phyloP scores from a whole-genome alignment of 805 yeast species.

The Scheffersomyces amazonensis region DNA sequence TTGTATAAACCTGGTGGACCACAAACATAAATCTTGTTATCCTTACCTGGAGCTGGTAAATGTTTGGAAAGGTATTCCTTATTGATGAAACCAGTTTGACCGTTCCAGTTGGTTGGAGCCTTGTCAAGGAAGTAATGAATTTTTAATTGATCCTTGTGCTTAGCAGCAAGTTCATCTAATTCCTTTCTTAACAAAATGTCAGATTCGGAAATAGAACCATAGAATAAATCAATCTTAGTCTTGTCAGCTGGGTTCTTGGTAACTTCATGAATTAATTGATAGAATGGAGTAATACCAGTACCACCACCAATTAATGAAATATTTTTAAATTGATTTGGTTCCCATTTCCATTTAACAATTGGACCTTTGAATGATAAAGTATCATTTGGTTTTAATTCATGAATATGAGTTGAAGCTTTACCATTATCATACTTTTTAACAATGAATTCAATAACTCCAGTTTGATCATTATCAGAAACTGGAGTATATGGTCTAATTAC shows the following conservation, averaged over 20 bases:
- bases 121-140: constrained; percentile 80
- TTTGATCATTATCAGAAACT: constrained; percentile 60
- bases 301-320: constrained; percentile 93
- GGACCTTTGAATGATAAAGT: constrained; percentile 93
- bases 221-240: constrained; percentile 80
- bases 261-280: constrained; percentile 77
- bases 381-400: constrained; percentile 70
- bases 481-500: constrained; percentile 94
- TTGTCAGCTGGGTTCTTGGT: constrained; percentile 80
- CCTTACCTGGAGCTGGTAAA: constrained; percentile 60
- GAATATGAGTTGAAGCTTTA: constrained; percentile 74
- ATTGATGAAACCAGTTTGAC: constrained; percentile 72
- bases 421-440: constrained; percentile 85
- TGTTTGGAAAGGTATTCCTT: constrained; percentile 64
- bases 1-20: constrained; percentile 94
- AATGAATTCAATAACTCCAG: constrained; percentile 76
- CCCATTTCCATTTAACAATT: constrained; percentile 85
- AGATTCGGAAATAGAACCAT: constrained; percentile 73
- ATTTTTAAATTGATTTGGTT: constrained; percentile 76
- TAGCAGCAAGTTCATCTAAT: constrained; percentile 63
- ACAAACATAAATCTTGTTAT: constrained; percentile 75
- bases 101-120: constrained; percentile 47
- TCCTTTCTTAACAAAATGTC: constrained; percentile 82
- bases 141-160: constrained; percentile 74
- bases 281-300: constrained; percentile 94